These are phyloP conservation scores for Solanum sejunctum DNA, from an alignment of 257 asterid species.

Conservation along the genomic window DNA sequence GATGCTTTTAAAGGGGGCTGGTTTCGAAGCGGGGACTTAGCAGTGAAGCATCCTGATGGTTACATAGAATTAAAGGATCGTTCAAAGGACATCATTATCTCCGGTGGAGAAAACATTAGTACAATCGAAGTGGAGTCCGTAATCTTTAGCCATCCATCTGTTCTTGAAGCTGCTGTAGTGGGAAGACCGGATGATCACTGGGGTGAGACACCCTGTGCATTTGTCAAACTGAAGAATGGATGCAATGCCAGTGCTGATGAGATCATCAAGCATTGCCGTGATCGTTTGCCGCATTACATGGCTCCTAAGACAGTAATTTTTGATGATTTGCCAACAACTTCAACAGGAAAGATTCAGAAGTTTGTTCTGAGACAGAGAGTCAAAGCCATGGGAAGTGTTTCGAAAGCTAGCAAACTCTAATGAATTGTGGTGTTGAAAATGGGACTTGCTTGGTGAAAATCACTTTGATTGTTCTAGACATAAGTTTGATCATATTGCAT, in stretches of 20 bases:
- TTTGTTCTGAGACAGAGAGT: background rate
- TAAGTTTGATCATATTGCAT: background rate
- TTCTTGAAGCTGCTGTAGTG: background rate
- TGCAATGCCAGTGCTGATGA: background rate
- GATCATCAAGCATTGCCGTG: background rate
- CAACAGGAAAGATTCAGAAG: background rate
- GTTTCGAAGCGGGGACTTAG: background rate
- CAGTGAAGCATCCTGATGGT: background rate
- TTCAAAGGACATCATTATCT: background rate
- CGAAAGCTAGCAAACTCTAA: background rate
- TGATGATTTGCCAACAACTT: background rate
- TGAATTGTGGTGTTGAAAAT: background rate
- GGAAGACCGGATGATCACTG: background rate
- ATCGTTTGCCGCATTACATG: background rate
- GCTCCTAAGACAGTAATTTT: background rate
- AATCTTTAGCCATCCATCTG: background rate
- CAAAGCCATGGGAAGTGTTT: background rate
- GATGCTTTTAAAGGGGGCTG: background rate
- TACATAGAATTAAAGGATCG: background rate
- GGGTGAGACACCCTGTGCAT: background rate
- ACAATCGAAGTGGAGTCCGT: background rate
- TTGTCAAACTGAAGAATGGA: background rate
- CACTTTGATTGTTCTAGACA: background rate
- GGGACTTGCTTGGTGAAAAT: background rate
- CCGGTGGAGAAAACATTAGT: background rate